Evolutionary conservation across 192 early-diverging fungal species (phyloP).

Genomic region (Tieghemiomyces parasiticus): DNA sequence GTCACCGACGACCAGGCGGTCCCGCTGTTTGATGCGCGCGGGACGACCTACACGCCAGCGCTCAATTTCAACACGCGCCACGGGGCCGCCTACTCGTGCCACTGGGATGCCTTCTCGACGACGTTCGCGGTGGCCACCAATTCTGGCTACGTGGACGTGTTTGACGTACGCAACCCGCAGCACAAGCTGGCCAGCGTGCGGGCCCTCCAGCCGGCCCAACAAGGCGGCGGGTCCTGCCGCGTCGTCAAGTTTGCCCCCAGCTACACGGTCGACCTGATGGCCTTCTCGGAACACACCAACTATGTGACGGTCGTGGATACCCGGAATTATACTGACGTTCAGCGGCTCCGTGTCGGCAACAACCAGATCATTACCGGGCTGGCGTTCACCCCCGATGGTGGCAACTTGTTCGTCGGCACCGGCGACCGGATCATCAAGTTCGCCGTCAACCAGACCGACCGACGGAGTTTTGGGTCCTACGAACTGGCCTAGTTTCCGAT

Average conservation of each 20-base stretch:
- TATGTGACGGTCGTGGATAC: conserved; percentile 88
- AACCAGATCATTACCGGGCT: conserved; percentile 5
- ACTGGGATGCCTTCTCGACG: conserved; percentile 86
- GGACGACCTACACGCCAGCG: conserved; percentile 49
- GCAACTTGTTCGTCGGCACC: neutral
- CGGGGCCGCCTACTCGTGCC: conserved; percentile 86
- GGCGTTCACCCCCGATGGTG: neutral
- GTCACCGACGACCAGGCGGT: conserved; percentile 84
- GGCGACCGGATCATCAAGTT: neutral
- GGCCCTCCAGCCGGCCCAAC: too few species aligned
- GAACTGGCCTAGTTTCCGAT: neutral
- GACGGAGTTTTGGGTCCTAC: neutral
- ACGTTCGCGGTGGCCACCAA: conserved; percentile 94
- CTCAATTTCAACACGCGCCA: conserved; percentile 54
- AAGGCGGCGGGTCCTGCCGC: conserved; percentile 45
- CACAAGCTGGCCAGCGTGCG: conserved; percentile 57
- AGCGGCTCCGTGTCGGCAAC: conserved; percentile 60
- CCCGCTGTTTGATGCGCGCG: conserved; percentile 65
- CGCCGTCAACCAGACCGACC: neutral
- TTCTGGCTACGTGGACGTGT: conserved; percentile 83
- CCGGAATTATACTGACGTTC: conserved; percentile 65
- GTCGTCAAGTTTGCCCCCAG: conserved; percentile 88
- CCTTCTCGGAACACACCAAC: conserved; percentile 48
- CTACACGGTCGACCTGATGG: conserved; percentile 75
- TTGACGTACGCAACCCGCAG: conserved; percentile 64